Conservation (phyloP, 1,284 basidiomycete genomes). For the Chiua sp. region DNA sequence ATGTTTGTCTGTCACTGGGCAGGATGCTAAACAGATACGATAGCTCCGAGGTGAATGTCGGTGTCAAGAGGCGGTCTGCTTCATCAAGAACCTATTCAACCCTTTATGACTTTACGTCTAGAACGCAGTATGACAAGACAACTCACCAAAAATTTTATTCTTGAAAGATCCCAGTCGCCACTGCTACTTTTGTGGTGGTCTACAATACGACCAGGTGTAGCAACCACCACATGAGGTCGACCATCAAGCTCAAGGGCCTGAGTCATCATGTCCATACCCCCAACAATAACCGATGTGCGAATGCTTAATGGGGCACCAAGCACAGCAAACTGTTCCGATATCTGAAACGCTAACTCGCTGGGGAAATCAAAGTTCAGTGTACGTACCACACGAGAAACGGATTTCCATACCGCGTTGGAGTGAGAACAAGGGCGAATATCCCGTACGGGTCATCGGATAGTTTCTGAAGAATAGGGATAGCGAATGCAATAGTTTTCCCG, state of each 20-base stretch:
- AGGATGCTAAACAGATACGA: conserved; percentile 80
- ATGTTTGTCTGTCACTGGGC: conserved; percentile 90
- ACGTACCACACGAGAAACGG: neutral
- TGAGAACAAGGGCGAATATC: conserved; percentile 92
- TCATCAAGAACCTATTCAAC: conserved; percentile 91
- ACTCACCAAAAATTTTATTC: conserved; percentile 86
- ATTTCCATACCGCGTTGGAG: conserved; percentile 84
- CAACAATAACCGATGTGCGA: conserved; percentile 89
- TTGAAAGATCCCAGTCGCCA: conserved; percentile 84
- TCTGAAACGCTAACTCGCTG: conserved; percentile 97
- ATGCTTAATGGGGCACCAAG: conserved; percentile 84
- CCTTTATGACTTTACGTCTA: conserved; percentile 1
- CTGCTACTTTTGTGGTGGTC: conserved; percentile 86
- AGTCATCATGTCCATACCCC: conserved; percentile 98
- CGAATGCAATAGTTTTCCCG: conserved; percentile 98
- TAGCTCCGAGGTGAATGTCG: conserved; percentile 91
- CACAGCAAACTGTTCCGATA: conserved; percentile 95
- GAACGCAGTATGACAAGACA: neutral
- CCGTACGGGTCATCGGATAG: conserved; percentile 91
- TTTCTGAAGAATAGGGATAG: conserved; percentile 92
- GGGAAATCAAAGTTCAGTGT: conserved; percentile 4
- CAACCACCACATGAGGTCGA: conserved; percentile 93
- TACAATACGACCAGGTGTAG: conserved; percentile 95
- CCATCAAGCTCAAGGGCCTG: conserved; percentile 89
- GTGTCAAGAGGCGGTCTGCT: conserved; percentile 91